Conservation (phyloP, 345 rosid species). For the Salix arbutifolia region DNA sequence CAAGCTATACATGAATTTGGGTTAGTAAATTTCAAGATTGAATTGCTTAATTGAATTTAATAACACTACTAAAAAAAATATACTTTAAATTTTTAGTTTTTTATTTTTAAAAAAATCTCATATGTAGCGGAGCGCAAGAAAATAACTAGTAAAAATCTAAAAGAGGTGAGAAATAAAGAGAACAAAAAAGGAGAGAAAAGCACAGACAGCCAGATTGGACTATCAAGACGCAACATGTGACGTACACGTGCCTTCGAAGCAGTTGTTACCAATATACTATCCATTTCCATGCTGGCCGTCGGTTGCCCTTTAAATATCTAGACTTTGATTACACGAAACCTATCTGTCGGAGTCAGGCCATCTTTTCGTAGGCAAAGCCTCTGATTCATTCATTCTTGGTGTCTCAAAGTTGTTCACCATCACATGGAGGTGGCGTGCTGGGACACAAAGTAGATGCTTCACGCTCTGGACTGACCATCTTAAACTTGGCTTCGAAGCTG, state of each 20-base stretch:
- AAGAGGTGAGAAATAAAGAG: neutral
- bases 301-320: neutral
- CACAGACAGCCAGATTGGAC: neutral
- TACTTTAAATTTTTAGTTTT: too few species aligned
- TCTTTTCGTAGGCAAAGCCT: neutral
- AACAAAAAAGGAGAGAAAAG: neutral
- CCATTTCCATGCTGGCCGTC: neutral
- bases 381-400: neutral
- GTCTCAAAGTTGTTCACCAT: neutral
- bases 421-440: slow-evolving; percentile 13
- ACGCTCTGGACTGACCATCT: neutral
- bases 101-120: too few species aligned
- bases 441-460: neutral
- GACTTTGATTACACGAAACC: slow-evolving; percentile 1
- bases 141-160: neutral
- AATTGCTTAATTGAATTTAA: too few species aligned
- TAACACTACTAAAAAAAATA: too few species aligned
- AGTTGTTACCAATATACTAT: neutral
- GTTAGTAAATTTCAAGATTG: too few species aligned
- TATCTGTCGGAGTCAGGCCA: neutral
- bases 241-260: neutral
- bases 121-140: too few species aligned
- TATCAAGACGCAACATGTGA: neutral
- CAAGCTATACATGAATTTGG: too few species aligned
- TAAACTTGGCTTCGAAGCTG: neutral